Evolutionary conservation across 2,329 filamentous ascomycete genomes (phyloP).

Genomic region (Hymenoscyphus occultus): DNA sequence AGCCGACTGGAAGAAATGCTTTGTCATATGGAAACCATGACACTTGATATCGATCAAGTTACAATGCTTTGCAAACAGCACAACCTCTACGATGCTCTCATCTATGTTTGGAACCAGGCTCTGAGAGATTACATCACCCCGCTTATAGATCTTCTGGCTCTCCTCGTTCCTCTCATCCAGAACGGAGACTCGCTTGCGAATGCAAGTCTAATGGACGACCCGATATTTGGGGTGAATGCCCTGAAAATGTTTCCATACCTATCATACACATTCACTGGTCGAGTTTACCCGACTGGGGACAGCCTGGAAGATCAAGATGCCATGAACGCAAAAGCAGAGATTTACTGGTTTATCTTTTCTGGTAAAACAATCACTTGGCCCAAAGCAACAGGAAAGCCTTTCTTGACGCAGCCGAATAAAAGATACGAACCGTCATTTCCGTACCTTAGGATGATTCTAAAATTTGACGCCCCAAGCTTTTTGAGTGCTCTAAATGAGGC

Average conservation of each 20-base stretch:
- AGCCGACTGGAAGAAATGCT: constrained; percentile 87
- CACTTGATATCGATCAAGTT: constrained; percentile 90
- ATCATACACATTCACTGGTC: constrained; percentile 84
- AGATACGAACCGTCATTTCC: constrained; percentile 73
- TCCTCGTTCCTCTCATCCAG: constrained; percentile 61
- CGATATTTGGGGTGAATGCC: constrained; percentile 66
- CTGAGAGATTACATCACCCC: constrained; percentile 88
- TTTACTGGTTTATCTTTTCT: constrained; percentile 93
- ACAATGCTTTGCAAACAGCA: constrained; percentile 89
- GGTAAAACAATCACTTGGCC: constrained; percentile 77
- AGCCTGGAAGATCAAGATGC: constrained; percentile 70
- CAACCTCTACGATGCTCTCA: constrained; percentile 88
- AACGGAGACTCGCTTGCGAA: constrained; percentile 51
- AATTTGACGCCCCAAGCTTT: constrained; percentile 88
- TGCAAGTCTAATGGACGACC: constrained; percentile 55
- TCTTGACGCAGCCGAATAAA: constrained; percentile 57
- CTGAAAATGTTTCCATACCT: constrained; percentile 94
- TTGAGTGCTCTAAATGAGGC: constrained; percentile 95
- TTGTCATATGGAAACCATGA: constrained; percentile 84
- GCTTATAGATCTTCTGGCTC: constrained; percentile 73
- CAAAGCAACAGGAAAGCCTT: constrained; percentile 55
- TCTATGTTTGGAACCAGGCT: constrained; percentile 95
- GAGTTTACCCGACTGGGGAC: constrained; percentile 86
- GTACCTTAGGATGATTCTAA: constrained; percentile 78
- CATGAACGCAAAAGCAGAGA: constrained; percentile 73